Conservation (phyloP, 2,329 filamentous ascomycete species). For the Claviceps citrina region DNA sequence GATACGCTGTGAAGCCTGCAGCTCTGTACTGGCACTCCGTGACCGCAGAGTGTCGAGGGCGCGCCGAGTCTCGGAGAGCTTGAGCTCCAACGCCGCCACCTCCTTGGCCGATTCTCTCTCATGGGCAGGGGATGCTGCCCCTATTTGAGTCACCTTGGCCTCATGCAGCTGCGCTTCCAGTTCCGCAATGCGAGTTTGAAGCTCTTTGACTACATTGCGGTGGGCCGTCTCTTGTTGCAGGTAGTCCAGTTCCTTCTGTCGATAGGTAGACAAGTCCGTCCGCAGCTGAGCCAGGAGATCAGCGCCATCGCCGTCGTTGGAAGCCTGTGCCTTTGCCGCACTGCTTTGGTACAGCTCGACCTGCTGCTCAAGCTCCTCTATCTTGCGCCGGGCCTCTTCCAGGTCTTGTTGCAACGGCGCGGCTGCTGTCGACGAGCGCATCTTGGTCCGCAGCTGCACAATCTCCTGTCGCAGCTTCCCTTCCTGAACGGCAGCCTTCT, state of each 20-base stretch:
- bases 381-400: constrained; percentile 43
- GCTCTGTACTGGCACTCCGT: constrained; percentile 35
- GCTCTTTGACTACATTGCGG: constrained; percentile 44
- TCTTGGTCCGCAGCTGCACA: constrained; percentile 31
- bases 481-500: constrained; percentile 51
- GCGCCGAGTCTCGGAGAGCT: constrained; percentile 45
- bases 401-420: constrained; percentile 37
- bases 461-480: constrained; percentile 43
- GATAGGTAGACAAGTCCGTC: constrained; percentile 45
- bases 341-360: constrained; percentile 38
- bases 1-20: constrained; percentile 24
- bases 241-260: constrained; percentile 50
- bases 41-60: constrained; percentile 39
- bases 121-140: constrained; percentile 30
- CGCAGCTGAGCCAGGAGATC: constrained; percentile 45
- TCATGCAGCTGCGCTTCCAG: constrained; percentile 55
- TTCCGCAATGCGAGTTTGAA: constrained; percentile 50
- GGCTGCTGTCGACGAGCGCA: constrained; percentile 28
- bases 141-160: constrained; percentile 37
- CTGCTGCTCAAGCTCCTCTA: constrained; percentile 48
- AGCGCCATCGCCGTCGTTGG: constrained; percentile 26
- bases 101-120: constrained; percentile 41
- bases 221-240: constrained; percentile 50
- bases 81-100: constrained; percentile 40
- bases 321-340: constrained; percentile 19